Base-by-base conservation (phyloP, 768 basidiomycete species). In the Fibroporia radiculosa region DNA sequence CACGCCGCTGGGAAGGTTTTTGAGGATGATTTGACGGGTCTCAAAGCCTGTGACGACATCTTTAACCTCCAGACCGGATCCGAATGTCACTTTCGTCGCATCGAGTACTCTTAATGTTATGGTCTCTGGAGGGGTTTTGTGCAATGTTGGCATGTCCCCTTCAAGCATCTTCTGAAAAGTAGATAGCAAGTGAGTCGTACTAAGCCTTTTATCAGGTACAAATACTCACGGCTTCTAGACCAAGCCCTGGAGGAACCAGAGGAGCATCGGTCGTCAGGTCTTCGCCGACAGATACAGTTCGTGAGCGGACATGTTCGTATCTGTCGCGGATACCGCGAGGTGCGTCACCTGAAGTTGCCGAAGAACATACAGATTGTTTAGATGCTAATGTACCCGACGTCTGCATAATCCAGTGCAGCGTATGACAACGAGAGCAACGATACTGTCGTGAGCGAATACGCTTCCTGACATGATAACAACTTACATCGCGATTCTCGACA, bases 21-120 rank as follows among this genome's bases (percentile, higher is more conserved):
- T 65, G 1, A 90, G 49, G 28, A 70, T 64, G 7, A 88, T 55
- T 66, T 76, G 78, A 5, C 72, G 73, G 0, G 80, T 80, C 53
- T 91, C 86, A 32, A 87, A 82, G 1, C 80, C 80, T 1, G 85
- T 87, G 6, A 61, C 60, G 5, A 88, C 57, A 0, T 75, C 69
- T 20, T 66, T 58, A 2, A 89, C 69, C 1, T 69, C 67, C 36
- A 84, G 84, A 0, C 88, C 87, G 0, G 75, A 59, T 25, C 72
- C 72, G 36, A 87, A 65, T 18, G 66, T 73, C 16, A 81, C 72
- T 40, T 66, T 70, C 18, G 74, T 78, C 43, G 81, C 72, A 28
- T 78, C 73, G 32, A 78, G 68, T 6, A 84, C 56, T 0, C 60
- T 66, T 11, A 72, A 42, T 0, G 52, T 42, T 2, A 64, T 31